These are phyloP conservation scores for Mercurialis annua DNA, from an alignment of 345 rosid species.

Conservation along the genomic window DNA sequence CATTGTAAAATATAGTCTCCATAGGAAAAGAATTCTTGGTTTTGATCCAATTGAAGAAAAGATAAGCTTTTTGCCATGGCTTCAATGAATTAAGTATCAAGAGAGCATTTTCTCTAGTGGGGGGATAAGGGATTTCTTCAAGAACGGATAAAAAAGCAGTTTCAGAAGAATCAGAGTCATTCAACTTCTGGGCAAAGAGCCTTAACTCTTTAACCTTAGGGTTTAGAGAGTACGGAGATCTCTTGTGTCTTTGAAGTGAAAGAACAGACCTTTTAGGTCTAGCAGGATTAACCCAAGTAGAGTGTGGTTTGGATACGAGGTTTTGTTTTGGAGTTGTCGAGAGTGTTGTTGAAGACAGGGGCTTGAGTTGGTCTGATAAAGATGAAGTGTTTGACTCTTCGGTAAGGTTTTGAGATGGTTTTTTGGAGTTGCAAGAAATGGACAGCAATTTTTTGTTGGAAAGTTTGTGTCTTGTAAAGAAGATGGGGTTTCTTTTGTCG, in stretches of 20 bases:
- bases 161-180: constrained; percentile 46
- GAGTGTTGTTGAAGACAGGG: constrained; percentile 65
- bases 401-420: constrained; percentile 32
- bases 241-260: constrained; percentile 75
- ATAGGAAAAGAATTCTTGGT: constrained; percentile 64
- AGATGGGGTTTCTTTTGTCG: constrained; percentile 38
- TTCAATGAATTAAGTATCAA: constrained; percentile 63
- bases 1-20: constrained; percentile 80
- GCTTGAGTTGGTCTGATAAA: constrained; percentile 81
- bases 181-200: constrained; percentile 67
- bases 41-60: constrained; percentile 75
- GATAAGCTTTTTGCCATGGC: constrained; percentile 61
- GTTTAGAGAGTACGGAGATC: constrained; percentile 55
- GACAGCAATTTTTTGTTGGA: constrained; percentile 33
- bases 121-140: constrained; percentile 53
- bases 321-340: constrained; percentile 27
- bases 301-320: constrained; percentile 67
- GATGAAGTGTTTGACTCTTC: constrained; percentile 47
- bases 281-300: constrained; percentile 79
- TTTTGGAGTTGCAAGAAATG: constrained; percentile 42
- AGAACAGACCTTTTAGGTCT: constrained; percentile 82
- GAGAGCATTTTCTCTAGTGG: constrained; percentile 59
- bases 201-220: constrained; percentile 60
- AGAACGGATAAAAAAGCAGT: constrained; percentile 45
- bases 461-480: constrained; percentile 31